Percentiles rank a stretch among this genome's conserved stretches.
Evolutionary conservation across 1,284 basidiomycete genomes (phyloP).

Genomic region (Mycena sp.): DNA sequence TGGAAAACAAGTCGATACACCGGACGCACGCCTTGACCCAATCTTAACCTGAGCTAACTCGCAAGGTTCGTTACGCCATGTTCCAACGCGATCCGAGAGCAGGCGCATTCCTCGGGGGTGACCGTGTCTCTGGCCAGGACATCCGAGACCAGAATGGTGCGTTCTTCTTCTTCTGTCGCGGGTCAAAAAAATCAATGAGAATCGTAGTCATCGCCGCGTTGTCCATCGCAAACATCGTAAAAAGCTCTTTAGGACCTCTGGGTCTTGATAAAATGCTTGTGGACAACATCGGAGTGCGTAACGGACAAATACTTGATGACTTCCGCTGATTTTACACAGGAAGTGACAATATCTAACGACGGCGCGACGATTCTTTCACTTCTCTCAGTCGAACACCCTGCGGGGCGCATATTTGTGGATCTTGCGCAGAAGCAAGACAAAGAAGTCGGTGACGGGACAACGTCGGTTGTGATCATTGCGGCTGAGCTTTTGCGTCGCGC

Average conservation of each 20-base stretch:
- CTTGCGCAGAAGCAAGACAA: conserved; percentile 99
- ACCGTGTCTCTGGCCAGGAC: conserved; percentile 94
- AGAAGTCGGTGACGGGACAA: conserved; percentile 99
- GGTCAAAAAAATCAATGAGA: conserved; percentile 62
- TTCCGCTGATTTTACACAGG: conserved; percentile 56
- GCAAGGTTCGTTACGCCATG: no score
- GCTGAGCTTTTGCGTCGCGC: conserved; percentile 95
- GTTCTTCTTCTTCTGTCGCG: conserved; percentile 33
- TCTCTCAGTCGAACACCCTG: conserved; percentile 93
- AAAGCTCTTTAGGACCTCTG: conserved; percentile 95
- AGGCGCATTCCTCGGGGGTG: conserved; percentile 93
- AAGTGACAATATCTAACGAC: conserved; percentile 99
- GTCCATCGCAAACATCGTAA: conserved; percentile 97
- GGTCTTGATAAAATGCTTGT: conserved; percentile 99
- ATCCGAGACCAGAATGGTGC: conserved; percentile 96
- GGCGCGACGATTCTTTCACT: conserved; percentile 97
- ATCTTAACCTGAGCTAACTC: no score
- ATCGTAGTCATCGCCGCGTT: conserved; percentile 97
- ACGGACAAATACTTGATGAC: not conserved
- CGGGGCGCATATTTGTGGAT: conserved; percentile 96
- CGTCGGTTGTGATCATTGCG: conserved; percentile 97
- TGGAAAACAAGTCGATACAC: conserved; percentile 11
- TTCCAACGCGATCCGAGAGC: conserved; percentile 89
- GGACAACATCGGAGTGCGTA: conserved; percentile 93
- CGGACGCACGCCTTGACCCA: conserved; percentile 23